phyloP scores from a whole-genome alignment of 768 basidiomycete genomes.

The Psilocybe sp. region DNA sequence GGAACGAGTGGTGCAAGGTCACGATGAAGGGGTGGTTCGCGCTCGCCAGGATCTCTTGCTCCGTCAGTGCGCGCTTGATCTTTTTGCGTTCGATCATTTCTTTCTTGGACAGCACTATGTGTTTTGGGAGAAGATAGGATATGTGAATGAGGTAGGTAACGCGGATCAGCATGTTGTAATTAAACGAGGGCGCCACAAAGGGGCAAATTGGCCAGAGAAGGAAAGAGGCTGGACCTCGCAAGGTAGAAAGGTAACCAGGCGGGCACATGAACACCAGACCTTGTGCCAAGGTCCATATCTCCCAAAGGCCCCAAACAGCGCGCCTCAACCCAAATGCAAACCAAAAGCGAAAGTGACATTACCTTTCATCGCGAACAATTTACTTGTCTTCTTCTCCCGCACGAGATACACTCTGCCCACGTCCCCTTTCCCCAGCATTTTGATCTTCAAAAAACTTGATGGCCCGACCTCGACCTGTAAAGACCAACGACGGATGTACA shows the following conservation, averaged over 20 bases:
- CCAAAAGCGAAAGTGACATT: slow-evolving; percentile 29
- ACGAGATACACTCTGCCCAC: slow-evolving; percentile 99
- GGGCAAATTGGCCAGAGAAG: slow-evolving; percentile 15
- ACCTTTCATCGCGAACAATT: slow-evolving; percentile 99
- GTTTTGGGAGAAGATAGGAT: background rate
- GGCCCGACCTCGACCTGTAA: slow-evolving; percentile 89
- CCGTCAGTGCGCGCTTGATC: slow-evolving; percentile 97
- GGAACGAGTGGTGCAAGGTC: slow-evolving; percentile 98
- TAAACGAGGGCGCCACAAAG: slow-evolving; percentile 25
- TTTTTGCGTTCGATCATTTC: slow-evolving; percentile 99
- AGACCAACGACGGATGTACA: slow-evolving; percentile 4
- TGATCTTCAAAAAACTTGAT: slow-evolving; percentile 92
- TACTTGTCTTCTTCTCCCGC: slow-evolving; percentile 94
- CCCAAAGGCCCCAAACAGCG: slow-evolving; percentile 8
- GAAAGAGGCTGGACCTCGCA: slow-evolving; percentile 4
- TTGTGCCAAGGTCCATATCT: no score
- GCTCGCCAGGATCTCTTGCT: slow-evolving; percentile 98
- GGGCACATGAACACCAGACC: no score
- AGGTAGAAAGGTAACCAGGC: slow-evolving; percentile 5
- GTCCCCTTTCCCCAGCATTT: slow-evolving; percentile 98
- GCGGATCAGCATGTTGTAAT: slow-evolving; percentile 22
- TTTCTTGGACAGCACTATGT: slow-evolving; percentile 89
- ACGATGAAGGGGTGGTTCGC: slow-evolving; percentile 99
- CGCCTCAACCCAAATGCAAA: slow-evolving; percentile 12
- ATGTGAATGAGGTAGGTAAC: slow-evolving; percentile 31